These are phyloP conservation scores for Cardamine chenopodiifolia DNA, from an alignment of 345 rosid species.

Conservation along the genomic window DNA sequence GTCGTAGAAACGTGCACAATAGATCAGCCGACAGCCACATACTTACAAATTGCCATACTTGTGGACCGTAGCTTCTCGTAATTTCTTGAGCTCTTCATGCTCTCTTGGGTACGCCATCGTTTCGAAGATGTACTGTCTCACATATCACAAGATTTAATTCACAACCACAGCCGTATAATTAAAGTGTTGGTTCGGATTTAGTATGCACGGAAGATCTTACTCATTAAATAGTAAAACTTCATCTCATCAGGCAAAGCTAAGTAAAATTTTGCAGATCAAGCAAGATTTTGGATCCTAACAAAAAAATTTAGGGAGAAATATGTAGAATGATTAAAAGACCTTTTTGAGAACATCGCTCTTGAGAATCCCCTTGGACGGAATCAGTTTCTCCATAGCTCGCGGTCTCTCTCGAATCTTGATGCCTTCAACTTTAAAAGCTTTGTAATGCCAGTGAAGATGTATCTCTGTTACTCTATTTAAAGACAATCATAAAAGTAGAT, in stretches of 20 bases:
- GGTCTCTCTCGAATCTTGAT: neutral
- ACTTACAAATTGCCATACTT: slow-evolving; percentile 43
- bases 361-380: slow-evolving; percentile 43
- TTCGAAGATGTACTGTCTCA: slow-evolving; percentile 35
- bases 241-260: neutral
- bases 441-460: neutral
- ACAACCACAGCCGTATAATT: neutral
- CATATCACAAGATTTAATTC: neutral
- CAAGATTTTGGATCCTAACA: neutral
- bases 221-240: neutral
- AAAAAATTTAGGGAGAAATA: neutral
- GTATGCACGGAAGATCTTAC: neutral
- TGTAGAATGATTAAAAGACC: slow-evolving; percentile 11
- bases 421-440: slow-evolving; percentile 24
- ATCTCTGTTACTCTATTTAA: neutral
- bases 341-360: slow-evolving; percentile 38
- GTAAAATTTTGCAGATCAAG: slow-evolving; percentile 4
- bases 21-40: neutral
- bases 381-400: slow-evolving; percentile 12
- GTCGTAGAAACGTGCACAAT: neutral
- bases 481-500: neutral
- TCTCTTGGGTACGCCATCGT: slow-evolving; percentile 54
- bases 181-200: neutral
- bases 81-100: slow-evolving; percentile 44
- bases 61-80: slow-evolving; percentile 45